Base-by-base conservation (phyloP, 2,329 filamentous ascomycete species). In the Claviceps pazoutovae region DNA sequence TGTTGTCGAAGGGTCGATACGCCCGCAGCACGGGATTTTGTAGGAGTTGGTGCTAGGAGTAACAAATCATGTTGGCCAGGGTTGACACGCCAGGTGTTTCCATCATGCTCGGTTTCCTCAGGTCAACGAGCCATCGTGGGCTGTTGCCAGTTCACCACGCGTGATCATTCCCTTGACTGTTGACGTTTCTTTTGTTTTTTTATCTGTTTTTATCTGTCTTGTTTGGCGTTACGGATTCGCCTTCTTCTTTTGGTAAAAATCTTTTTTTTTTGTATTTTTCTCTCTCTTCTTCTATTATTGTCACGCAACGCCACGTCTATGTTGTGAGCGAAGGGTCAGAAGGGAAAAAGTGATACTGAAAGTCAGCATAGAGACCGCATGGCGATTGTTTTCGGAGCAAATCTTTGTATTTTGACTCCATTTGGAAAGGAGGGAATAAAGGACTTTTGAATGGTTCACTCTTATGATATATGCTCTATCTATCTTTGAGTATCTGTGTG, bases 291-390 rank as follows among this genome's bases (percentile, higher is more conserved):
- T 34, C 30, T 34, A 34, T 34, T 34, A 11, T 34, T 34, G 30
- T 6, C 30, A 34, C 30, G 30, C 9, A 34, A 4, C 30, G 30
- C 30, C 30, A 30, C 26, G 9, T 30, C 8, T 30, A 9, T 30
- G 26, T 30, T 30, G 26, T 34, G 9, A 9, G 9, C 30, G 30
- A 34, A 34, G 9, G 8, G 8, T 6, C 14, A 17, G 19, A 41
- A 43, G 19, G 17, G 34, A 39, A n/a, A 38, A 49, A 39, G 38
- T 14, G n/a, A 47, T 44, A 11, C 11, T 48, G 38, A 45, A 48
- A 47, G 53, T 39, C 37, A 41, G 13, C n/a, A 54, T 52, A 54
- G 47, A 54, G 30, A 48, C 50, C 43, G 19, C 30, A 30, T 21
- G 50, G 38, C 36, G 7, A 26, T 17, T 30, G 30, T 11, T 34